Conservation (phyloP, 257 asterid genomes). For the Solanum dulcamara region DNA sequence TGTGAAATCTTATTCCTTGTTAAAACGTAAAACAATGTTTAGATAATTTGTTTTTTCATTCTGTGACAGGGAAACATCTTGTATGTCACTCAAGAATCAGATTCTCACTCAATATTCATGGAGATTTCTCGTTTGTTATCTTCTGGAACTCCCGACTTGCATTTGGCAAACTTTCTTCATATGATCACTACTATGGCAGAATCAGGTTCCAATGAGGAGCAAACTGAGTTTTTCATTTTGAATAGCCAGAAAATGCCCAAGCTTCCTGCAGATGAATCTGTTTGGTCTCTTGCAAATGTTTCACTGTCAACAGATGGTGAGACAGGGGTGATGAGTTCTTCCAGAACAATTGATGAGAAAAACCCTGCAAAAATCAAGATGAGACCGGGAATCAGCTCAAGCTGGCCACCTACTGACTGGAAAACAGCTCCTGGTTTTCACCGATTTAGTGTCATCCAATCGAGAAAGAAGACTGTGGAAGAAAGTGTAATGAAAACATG, state of each 20-base stretch:
- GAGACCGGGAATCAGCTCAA: slow-evolving; percentile 23
- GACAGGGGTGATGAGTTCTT: background rate
- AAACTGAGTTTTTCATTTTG: slow-evolving; percentile 60
- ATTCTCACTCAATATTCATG: slow-evolving; percentile 59
- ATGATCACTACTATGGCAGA: slow-evolving; percentile 71
- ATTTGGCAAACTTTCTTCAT: slow-evolving; percentile 87
- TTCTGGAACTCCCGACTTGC: slow-evolving; percentile 50
- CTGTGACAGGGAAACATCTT: slow-evolving; percentile 49
- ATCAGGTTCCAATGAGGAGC: slow-evolving; percentile 82
- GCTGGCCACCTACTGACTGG: slow-evolving; percentile 80
- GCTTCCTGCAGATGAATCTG: slow-evolving; percentile 50
- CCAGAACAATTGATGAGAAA: slow-evolving; percentile 17
- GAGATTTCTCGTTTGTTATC: slow-evolving; percentile 63
- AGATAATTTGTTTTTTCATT: background rate
- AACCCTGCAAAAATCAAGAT: slow-evolving; percentile 13
- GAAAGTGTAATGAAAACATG: slow-evolving; percentile 2
- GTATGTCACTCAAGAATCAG: slow-evolving; percentile 52
- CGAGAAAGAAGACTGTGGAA: background rate
- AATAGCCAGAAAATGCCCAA: slow-evolving; percentile 77
- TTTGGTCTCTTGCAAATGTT: slow-evolving; percentile 49
- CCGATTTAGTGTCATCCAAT: background rate
- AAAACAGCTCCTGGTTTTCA: slow-evolving; percentile 56
- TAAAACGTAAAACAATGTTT: background rate
- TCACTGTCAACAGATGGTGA: slow-evolving; percentile 21
- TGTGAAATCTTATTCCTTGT: background rate